Evolutionary conservation across 1,284 basidiomycete genomes (phyloP), one percentile per base, ranked within the genome.

Genomic region (Laetiporus sulphureus): DNA sequence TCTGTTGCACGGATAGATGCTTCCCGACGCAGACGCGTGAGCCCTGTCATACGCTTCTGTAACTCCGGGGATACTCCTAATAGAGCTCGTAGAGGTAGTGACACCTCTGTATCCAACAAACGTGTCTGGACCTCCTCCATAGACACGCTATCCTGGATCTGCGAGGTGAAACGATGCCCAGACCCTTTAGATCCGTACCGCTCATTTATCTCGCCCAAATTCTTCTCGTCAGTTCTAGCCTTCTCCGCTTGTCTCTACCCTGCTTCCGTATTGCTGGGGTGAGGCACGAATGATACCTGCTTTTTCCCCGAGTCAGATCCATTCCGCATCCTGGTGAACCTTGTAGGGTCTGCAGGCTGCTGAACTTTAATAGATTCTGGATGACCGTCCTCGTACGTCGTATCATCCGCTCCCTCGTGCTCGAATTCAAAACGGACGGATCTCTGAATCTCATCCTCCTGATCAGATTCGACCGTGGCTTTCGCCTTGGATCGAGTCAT

Each of bases 51-150:
- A 16, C 36, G 41, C 32, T 38, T 38, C 31, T 46, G 45, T 13
- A 46, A 27, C 3, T 45, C 44, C 5, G 44, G 44, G 5, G 44
- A 45, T 18, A 36, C 13, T 6, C 19, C 44, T 5, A 46, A 21
- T 4, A 46, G 12, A n/a, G 41, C 40, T 18, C 29, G 20, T 12
- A 46, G 21, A 3, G 44, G 32, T 5, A 46, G 6, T 2, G 44
- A 38, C 12, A 42, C 21, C 25, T 27, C 8, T 27, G 25, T 27
- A 7, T 27, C 25, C 25, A 27, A 13, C 7, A 27, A 8, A 7
- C 13, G 25, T 27, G 7, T 7, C 25, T 27, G 7, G 25, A 27
- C 13, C 7, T 27, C 25, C 8, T 27, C 25, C 7, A 27, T 27
- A 13, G 25, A 27, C 13, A 27, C 25, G 13, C 25, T 8, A 8